Evolutionary conservation across 1,139 yeast genomes (phyloP).

Genomic region (Taphrina communis): DNA sequence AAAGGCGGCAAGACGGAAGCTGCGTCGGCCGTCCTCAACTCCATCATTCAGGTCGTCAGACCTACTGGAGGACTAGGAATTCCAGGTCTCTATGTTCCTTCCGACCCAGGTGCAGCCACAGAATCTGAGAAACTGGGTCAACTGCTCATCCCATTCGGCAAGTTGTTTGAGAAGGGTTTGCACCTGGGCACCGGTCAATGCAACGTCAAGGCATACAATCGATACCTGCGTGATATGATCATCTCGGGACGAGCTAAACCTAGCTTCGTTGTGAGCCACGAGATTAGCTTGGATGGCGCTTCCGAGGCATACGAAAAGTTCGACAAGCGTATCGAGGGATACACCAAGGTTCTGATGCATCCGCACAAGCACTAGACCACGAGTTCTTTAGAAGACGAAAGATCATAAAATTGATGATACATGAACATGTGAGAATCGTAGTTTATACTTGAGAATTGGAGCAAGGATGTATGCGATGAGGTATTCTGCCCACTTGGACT

Average conservation of each 20-base stretch:
- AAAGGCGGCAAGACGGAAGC: constrained; percentile 27
- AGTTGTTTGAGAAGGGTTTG: constrained; percentile 30
- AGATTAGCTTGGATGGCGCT: constrained; percentile 12
- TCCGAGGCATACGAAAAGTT: constrained; percentile 32
- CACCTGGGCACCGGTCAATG: constrained; percentile 33
- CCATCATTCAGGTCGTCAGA: constrained; percentile 26
- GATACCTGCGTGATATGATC: constrained; percentile 30
- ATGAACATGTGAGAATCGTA: too few relatives aligned
- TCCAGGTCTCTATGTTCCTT: constrained; percentile 29
- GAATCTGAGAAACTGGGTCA: constrained; percentile 2
- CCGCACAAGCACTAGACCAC: constrained; percentile 15
- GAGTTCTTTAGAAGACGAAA: neutral
- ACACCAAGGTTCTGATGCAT: constrained; percentile 29
- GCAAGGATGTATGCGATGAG: neutral
- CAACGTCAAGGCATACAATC: constrained; percentile 31
- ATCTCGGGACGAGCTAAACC: constrained; percentile 29
- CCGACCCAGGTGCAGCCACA: constrained; percentile 34
- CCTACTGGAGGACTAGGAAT: constrained; percentile 23
- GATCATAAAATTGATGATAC: too few relatives aligned
- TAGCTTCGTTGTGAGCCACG: constrained; percentile 33
- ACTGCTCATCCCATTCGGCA: constrained; percentile 30
- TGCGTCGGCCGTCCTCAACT: constrained; percentile 24
- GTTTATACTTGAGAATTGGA: too few relatives aligned
- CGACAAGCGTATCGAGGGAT: constrained; percentile 32
- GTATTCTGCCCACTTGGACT: too few relatives aligned